These are phyloP conservation scores for Xylaria sp. DNA, from an alignment of 2,329 filamentous ascomycete species.

Conservation along the genomic window DNA sequence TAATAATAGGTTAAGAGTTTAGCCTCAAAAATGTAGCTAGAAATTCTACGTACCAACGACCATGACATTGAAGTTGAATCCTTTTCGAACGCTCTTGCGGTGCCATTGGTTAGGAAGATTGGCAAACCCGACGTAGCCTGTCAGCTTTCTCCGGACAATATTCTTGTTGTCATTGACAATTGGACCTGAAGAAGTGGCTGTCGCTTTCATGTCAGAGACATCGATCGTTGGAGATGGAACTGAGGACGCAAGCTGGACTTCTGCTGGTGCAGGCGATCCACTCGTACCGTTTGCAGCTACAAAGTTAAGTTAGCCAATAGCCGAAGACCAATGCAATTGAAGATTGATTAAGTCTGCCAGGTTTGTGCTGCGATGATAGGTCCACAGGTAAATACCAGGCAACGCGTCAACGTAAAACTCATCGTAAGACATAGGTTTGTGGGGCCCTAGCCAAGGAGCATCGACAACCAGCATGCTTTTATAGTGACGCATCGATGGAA, in stretches of 20 bases:
- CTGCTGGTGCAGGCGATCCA: slow-evolving; percentile 53
- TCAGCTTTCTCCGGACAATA: slow-evolving; percentile 97
- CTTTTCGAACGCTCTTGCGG: slow-evolving; percentile 99
- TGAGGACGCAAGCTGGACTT: slow-evolving; percentile 57
- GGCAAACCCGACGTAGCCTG: slow-evolving; percentile 97
- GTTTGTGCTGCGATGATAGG: slow-evolving; percentile 44
- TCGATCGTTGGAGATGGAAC: slow-evolving; percentile 54
- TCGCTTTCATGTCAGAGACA: slow-evolving; percentile 47
- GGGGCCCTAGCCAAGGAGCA: slow-evolving; percentile 57
- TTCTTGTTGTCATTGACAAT: slow-evolving; percentile 81
- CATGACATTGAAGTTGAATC: slow-evolving; percentile 99
- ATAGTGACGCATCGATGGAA: slow-evolving; percentile 52
- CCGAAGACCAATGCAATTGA: slow-evolving; percentile 29
- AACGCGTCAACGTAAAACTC: slow-evolving; percentile 55
- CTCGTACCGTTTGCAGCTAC: slow-evolving; percentile 56
- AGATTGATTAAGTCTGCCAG: slow-evolving; percentile 33
- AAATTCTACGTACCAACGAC: slow-evolving; percentile 84
- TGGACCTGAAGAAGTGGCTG: slow-evolving; percentile 52
- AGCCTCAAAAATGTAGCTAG: not conserved
- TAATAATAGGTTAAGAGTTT: slow-evolving; percentile 51
- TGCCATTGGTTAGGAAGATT: slow-evolving; percentile 99
- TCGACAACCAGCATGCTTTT: slow-evolving; percentile 67
- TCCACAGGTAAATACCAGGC: slow-evolving; percentile 41
- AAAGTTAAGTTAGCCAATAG: slow-evolving; percentile 51
- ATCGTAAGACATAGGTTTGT: slow-evolving; percentile 58